These are phyloP conservation scores for Paxillus involutus DNA, from an alignment of 768 basidiomycete species.

Conservation along the genomic window DNA sequence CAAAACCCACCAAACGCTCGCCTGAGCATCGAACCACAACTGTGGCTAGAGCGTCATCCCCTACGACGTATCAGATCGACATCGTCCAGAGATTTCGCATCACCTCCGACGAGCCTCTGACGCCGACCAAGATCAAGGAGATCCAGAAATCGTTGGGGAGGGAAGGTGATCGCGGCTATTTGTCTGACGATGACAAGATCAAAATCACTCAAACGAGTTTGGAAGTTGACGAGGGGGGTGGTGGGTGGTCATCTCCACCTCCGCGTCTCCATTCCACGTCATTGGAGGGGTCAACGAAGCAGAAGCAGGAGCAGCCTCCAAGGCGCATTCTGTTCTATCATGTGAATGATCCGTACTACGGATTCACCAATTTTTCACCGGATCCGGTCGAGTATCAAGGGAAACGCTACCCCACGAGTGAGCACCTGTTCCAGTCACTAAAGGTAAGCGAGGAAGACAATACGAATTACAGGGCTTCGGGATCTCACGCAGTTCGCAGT, in stretches of 20 bases:
- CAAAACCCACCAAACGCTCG: neutral
- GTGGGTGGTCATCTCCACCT: conserved; percentile 1
- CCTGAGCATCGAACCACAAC: neutral
- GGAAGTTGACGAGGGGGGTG: conserved; percentile 19
- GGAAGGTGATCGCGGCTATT: conserved; percentile 27
- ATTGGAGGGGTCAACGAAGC: conserved; percentile 12
- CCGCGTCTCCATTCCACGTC: conserved; percentile 24
- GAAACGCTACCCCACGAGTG: conserved; percentile 43
- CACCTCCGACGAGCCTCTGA: conserved; percentile 27
- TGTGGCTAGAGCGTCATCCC: neutral
- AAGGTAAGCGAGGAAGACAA: conserved; percentile 28
- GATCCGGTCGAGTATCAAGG: conserved; percentile 40
- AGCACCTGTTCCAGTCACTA: conserved; percentile 48
- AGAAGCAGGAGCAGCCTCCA: conserved; percentile 14
- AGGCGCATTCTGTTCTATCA: conserved; percentile 33
- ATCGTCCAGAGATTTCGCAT: conserved; percentile 31
- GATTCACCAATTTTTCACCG: conserved; percentile 45
- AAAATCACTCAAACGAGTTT: conserved; percentile 27
- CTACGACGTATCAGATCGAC: conserved; percentile 27
- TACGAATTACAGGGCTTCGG: neutral
- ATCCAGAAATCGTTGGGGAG: conserved; percentile 30
- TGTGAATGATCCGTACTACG: conserved; percentile 34
- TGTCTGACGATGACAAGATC: conserved; percentile 30
- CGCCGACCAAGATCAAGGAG: conserved; percentile 24
- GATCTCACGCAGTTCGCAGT: conserved; percentile 25